Percentiles rank a stretch among this genome's conserved stretches.
Conservation (phyloP, 768 basidiomycete species). For the Mycena belliarum region DNA sequence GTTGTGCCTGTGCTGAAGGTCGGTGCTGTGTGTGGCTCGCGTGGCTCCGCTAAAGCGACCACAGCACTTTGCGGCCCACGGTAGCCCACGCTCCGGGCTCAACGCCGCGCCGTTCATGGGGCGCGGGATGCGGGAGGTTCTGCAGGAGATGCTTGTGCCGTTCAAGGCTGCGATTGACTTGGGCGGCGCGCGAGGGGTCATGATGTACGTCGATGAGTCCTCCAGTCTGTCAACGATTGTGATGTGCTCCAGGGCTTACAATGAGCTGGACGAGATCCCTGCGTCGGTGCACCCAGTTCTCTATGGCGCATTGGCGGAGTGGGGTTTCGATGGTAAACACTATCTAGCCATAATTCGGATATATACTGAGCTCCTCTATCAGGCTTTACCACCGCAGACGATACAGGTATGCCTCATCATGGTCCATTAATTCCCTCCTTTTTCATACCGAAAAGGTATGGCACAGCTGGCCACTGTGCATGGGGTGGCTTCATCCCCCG, state of each 20-base stretch:
- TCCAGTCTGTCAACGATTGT: neutral
- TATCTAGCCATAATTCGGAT: too few species aligned
- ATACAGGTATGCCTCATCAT: conserved; percentile 18
- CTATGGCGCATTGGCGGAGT: conserved; percentile 26
- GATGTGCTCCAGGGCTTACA: conserved; percentile 23
- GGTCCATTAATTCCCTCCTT: neutral
- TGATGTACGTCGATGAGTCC: conserved; percentile 21
- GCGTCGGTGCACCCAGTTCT: conserved; percentile 26
- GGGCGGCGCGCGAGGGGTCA: conserved; percentile 26
- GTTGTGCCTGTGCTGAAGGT: conserved; percentile 29
- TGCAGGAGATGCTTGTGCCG: conserved; percentile 28
- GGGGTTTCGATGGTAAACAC: conserved; percentile 26
- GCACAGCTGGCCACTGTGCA: conserved; percentile 18
- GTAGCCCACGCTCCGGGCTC: conserved; percentile 25
- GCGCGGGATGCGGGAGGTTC: conserved; percentile 23
- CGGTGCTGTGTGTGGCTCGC: too few species aligned
- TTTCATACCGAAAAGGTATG: conserved; percentile 13
- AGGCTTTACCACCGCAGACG: conserved; percentile 25
- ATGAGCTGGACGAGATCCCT: conserved; percentile 29
- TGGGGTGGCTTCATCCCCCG: conserved; percentile 22
- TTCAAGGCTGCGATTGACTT: conserved; percentile 27
- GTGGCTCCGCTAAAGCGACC: too few species aligned
- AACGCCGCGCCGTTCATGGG: conserved; percentile 27
- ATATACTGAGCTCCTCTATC: neutral
- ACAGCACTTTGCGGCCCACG: conserved; percentile 29